phyloP scores from a whole-genome alignment of 305 asterid species.

The Fraxinus velutina region DNA sequence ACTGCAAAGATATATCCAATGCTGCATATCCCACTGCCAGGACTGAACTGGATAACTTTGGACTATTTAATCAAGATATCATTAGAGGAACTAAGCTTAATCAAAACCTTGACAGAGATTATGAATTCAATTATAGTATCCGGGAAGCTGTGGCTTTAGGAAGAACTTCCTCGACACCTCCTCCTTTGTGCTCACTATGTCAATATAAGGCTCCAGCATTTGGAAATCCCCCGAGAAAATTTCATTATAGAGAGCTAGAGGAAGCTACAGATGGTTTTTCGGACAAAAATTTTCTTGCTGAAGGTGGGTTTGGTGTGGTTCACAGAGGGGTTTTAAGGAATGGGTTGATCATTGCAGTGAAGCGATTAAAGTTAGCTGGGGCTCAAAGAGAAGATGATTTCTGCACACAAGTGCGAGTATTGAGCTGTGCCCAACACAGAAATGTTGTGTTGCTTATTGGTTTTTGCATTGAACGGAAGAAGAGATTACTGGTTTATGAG shows the following conservation, averaged over 20 bases:
- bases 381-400: slow-evolving; percentile 72
- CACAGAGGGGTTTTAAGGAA: slow-evolving; percentile 68
- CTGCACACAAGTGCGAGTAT: slow-evolving; percentile 68
- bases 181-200: slow-evolving; percentile 74
- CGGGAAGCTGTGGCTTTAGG: slow-evolving; percentile 71
- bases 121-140: slow-evolving; percentile 48
- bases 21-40: slow-evolving; percentile 22
- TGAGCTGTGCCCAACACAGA: slow-evolving; percentile 92
- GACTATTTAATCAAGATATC: slow-evolving; percentile 22
- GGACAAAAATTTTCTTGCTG: slow-evolving; percentile 51
- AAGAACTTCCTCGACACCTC: slow-evolving; percentile 58
- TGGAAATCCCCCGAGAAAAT: slow-evolving; percentile 75
- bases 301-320: slow-evolving; percentile 70
- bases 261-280: slow-evolving; percentile 77
- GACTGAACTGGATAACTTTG: slow-evolving; percentile 21
- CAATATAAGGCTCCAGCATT: slow-evolving; percentile 72
- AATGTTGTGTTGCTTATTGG: slow-evolving; percentile 81
- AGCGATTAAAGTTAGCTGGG: slow-evolving; percentile 60
- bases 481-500: slow-evolving; percentile 72
- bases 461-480: slow-evolving; percentile 57
- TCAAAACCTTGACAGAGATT: slow-evolving; percentile 28
- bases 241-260: slow-evolving; percentile 61
- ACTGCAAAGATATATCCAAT: slow-evolving; percentile 27
- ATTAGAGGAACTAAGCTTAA: slow-evolving; percentile 13
- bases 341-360: slow-evolving; percentile 66